Evolutionary conservation across 2,329 filamentous ascomycete genomes (phyloP), one percentile per base, ranked within the genome.

Genomic region (Rugonectria rugulosa): DNA sequence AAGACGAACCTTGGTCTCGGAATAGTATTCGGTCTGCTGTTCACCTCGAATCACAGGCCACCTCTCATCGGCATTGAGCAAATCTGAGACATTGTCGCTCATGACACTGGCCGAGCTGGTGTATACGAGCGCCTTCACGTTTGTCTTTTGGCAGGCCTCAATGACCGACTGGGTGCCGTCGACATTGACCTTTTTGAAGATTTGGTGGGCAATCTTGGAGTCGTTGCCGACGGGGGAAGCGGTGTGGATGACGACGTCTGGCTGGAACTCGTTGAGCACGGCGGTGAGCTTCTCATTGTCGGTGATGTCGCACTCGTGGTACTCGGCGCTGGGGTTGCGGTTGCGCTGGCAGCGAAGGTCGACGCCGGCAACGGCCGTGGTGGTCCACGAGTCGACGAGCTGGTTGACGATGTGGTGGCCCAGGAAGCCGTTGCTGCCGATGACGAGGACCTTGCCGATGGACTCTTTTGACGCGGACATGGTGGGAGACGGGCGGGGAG

Each of bases 21-120:
- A 92, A 75, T 98, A 98, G 75, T 92, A 92, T 73, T 92, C 90
- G 51, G 80, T 80, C 74, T 93, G 88, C 63, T 86, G 76, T 56
- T 83, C 82, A 26, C 90, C 90, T 41, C 86, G 81, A 47, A 95
- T 87, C 44, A 89, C 82, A 23, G 91, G 91, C 82, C 89, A 92
- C 41, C 83, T 79, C 80, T 98, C 94, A 73, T 93, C 89, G 62
- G 91, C 92, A 72, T 97, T 93, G 72, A 87, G 83, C 71, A 96
- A 83, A 72, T 97, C 90, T 57, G 78, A 84, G 58, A 82, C 79
- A 65, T 93, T 93, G 75, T 98, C 92, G 70, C 90, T 89, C 61
- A 97, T 81, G 59, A 97, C 89, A 57, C 92, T 96, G 48, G 91
- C 90, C 49, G 90, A 95, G 73, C 90, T 95, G 15, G 94, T 98